Conservation (phyloP, 1,284 basidiomycete species). For the Ceratobasidium sp. region DNA sequence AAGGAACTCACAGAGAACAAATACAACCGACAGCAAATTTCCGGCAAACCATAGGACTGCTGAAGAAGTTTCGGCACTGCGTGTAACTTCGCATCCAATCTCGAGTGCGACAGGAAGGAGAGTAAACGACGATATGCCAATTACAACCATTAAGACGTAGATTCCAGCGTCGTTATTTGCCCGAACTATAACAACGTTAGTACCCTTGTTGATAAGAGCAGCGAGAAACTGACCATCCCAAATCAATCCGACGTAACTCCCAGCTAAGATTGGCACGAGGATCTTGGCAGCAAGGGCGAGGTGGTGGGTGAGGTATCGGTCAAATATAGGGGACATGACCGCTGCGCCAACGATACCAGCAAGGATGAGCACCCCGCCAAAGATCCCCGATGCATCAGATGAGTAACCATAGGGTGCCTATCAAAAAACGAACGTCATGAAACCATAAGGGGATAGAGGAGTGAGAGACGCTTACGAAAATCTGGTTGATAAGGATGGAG, state of each 20-base stretch:
- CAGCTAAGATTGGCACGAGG: constrained; percentile 72
- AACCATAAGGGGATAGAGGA: constrained; percentile 5
- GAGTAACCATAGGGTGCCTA: constrained; percentile 81
- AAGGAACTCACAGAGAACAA: constrained; percentile 70
- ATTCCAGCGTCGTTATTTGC: constrained; percentile 71
- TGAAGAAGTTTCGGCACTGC: constrained; percentile 80
- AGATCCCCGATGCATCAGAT: constrained; percentile 71
- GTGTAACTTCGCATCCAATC: constrained; percentile 79
- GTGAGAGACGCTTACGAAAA: constrained; percentile 66
- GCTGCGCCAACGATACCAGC: constrained; percentile 77
- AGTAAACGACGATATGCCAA: constrained; percentile 74
- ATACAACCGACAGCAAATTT: constrained; percentile 74
- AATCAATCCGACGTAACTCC: constrained; percentile 71
- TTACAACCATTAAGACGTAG: constrained; percentile 74
- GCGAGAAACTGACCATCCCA: constrained; percentile 74
- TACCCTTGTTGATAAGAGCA: background rate
- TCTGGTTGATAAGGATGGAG: constrained; percentile 74
- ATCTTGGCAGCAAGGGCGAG: constrained; percentile 72
- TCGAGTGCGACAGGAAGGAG: constrained; percentile 82
- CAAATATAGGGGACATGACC: constrained; percentile 78
- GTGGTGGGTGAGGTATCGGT: constrained; percentile 79
- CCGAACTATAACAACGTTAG: constrained; percentile 62
- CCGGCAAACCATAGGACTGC: constrained; percentile 82
- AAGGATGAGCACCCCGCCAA: constrained; percentile 58
- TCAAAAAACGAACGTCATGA: background rate